These are phyloP conservation scores for Beauveria asiatica DNA, from an alignment of 2,329 filamentous ascomycete species.

Conservation along the genomic window DNA sequence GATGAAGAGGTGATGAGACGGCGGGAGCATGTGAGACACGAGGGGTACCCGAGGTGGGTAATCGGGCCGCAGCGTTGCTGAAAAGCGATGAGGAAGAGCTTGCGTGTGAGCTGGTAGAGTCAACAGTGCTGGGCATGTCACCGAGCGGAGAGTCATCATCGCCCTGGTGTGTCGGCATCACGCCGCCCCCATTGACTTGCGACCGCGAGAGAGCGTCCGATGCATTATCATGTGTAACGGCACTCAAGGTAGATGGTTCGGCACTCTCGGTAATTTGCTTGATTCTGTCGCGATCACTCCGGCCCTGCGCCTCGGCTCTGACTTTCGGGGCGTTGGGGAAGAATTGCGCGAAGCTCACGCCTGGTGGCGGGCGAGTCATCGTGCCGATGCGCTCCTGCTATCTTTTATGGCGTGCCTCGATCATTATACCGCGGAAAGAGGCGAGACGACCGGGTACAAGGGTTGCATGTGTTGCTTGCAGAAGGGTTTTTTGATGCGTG, in stretches of 20 bases:
- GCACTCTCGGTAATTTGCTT: conserved; percentile 18
- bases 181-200: conserved; percentile 18
- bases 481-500: background rate
- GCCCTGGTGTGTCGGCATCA: conserved; percentile 33
- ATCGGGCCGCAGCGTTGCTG: conserved; percentile 40
- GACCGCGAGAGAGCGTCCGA: background rate
- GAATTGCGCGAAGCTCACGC: conserved; percentile 77
- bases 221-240: conserved; percentile 18
- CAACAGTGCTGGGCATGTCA: conserved; percentile 62
- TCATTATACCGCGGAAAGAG: conserved; percentile 45
- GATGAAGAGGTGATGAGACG: conserved; percentile 27
- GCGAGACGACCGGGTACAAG: conserved; percentile 13
- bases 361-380: conserved; percentile 70
- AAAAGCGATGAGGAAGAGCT: conserved; percentile 66
- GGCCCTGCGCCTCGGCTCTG: conserved; percentile 38
- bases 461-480: conserved; percentile 5
- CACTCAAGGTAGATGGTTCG: conserved; percentile 18
- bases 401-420: conserved; percentile 43
- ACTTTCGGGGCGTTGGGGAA: conserved; percentile 69
- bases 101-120: conserved; percentile 62
- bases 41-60: conserved; percentile 33
- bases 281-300: conserved; percentile 25
- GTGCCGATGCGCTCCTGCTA: conserved; percentile 45
- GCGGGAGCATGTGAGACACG: background rate
- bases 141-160: conserved; percentile 51